Evolutionary conservation across 1,284 basidiomycete species (phyloP).

Genomic region (Cryptococcus sp.): DNA sequence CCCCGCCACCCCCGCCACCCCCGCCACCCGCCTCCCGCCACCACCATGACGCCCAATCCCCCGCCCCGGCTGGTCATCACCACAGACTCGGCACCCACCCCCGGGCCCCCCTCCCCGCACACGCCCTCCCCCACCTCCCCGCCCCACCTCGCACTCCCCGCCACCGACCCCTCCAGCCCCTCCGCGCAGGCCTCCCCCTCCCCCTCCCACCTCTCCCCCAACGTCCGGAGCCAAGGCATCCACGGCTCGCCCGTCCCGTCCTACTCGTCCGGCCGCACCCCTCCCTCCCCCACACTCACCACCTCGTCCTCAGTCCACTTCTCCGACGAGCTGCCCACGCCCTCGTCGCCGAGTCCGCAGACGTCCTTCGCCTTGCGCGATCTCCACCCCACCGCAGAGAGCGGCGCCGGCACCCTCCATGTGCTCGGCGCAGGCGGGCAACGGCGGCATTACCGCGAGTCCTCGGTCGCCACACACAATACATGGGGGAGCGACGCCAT

Average conservation of each 20-base stretch:
- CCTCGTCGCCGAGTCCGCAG: constrained; percentile 18
- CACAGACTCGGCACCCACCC: neutral
- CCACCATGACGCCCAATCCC: neutral
- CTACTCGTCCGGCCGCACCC: constrained; percentile 27
- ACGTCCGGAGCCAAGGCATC: constrained; percentile 12
- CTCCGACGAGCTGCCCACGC: constrained; percentile 31
- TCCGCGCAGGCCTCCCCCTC: constrained; percentile 15
- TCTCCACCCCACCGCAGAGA: constrained; percentile 63
- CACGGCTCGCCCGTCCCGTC: constrained; percentile 19
- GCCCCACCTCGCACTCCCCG: neutral
- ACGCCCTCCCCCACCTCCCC: constrained; percentile 9
- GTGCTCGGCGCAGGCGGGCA: constrained; percentile 52
- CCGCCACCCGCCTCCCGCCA: neutral
- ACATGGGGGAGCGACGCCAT: constrained; percentile 29
- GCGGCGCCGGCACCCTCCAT: constrained; percentile 58
- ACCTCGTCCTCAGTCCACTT: constrained; percentile 39
- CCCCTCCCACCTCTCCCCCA: constrained; percentile 30
- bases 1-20: neutral
- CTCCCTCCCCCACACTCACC: constrained; percentile 42
- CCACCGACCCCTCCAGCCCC: neutral
- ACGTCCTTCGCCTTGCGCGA: constrained; percentile 62
- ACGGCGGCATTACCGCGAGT: constrained; percentile 24
- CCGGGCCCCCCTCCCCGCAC: constrained; percentile 10
- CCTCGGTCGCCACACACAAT: constrained; percentile 17
- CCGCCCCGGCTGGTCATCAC: neutral